These are phyloP conservation scores for Colletotrichum sansevieriae DNA, from an alignment of 2,329 filamentous ascomycete genomes.

Conservation along the genomic window DNA sequence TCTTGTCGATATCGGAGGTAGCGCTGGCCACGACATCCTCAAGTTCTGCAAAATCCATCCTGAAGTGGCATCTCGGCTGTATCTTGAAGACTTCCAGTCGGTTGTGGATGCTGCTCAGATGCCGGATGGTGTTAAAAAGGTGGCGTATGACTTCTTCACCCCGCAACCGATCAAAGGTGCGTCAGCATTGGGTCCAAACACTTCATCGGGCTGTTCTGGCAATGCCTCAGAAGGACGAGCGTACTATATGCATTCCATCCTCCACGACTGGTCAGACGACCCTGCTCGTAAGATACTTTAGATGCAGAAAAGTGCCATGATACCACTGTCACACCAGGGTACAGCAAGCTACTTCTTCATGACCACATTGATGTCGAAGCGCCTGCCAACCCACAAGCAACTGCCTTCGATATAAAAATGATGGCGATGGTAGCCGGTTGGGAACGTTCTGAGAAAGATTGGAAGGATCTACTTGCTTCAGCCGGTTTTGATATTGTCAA, in stretches of 20 bases:
- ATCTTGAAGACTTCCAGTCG: neutral
- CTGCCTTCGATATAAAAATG: conserved; percentile 27
- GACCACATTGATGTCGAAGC: conserved; percentile 54
- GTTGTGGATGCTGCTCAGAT: neutral
- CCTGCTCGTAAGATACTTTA: conserved; percentile 55
- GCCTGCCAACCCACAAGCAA: conserved; percentile 20
- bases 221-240: conserved; percentile 53
- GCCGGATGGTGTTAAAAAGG: neutral
- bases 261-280: conserved; percentile 68
- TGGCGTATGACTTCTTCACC: conserved; percentile 54
- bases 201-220: rapidly evolving
- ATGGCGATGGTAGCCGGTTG: conserved; percentile 19
- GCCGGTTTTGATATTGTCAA: too few relatives aligned
- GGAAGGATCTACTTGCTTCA: too few relatives aligned
- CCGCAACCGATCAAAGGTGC: conserved; percentile 49
- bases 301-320: conserved; percentile 58
- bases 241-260: conserved; percentile 65
- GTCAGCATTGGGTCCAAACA: neutral
- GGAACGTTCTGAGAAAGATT: neutral
- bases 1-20: conserved; percentile 20
- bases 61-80: neutral
- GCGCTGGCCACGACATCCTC: conserved; percentile 3
- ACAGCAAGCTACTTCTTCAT: conserved; percentile 52
- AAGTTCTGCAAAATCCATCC: neutral
- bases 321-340: too few relatives aligned